Percentiles rank a stretch among this genome's conserved stretches.
Conservation (phyloP, 768 basidiomycete genomes). For the Chalciporus piperatus region DNA sequence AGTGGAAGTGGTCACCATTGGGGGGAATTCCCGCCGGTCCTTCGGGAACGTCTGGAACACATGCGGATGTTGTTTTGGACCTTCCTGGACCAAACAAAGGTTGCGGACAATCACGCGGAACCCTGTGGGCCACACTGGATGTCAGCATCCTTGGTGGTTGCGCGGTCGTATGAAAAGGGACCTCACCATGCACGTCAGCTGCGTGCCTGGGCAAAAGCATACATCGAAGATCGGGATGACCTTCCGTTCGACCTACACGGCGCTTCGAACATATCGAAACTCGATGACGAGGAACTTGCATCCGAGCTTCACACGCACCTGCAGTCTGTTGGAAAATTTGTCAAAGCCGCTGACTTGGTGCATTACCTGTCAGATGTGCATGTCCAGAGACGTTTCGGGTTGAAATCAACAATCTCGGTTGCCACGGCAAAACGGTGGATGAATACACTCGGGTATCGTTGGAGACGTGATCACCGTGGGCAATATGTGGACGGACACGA, state of each 20-base stretch:
- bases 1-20: neutral
- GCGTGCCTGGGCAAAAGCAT: conserved; percentile 18
- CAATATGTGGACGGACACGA: conserved; percentile 35
- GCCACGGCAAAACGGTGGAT: conserved; percentile 40
- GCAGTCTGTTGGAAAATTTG: conserved; percentile 21
- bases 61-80: neutral
- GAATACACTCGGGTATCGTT: conserved; percentile 21
- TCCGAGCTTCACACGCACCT: conserved; percentile 9
- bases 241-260: conserved; percentile 23
- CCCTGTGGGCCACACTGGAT: neutral
- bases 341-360: conserved; percentile 16
- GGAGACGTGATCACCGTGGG: conserved; percentile 16
- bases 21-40: neutral
- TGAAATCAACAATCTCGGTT: conserved; percentile 18
- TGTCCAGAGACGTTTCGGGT: conserved; percentile 8
- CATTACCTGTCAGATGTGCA: conserved; percentile 5
- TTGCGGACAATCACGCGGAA: neutral
- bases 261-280: conserved; percentile 8
- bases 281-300: conserved; percentile 14
- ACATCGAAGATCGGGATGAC: conserved; percentile 13
- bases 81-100: neutral
- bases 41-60: neutral
- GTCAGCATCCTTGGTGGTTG: neutral
- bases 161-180: neutral
- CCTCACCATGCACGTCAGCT: conserved; percentile 5